Conservation (phyloP, 2,329 filamentous ascomycete species). For the Alternaria sp. region DNA sequence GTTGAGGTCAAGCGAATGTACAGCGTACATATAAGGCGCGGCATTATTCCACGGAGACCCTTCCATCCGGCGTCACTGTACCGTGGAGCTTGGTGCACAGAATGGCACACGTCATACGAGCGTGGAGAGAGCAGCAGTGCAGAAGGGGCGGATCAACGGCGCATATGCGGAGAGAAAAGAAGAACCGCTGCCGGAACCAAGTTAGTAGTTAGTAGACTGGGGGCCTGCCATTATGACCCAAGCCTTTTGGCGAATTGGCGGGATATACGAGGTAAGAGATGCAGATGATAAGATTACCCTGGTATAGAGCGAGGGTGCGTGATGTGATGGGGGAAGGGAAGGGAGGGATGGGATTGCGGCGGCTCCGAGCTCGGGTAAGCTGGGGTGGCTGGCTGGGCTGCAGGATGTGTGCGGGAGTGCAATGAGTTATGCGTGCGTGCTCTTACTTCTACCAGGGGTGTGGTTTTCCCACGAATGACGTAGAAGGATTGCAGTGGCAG, state of each 20-base stretch:
- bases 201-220: neutral
- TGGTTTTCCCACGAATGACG: slow-evolving; percentile 2
- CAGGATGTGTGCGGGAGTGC: neutral
- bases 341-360: neutral
- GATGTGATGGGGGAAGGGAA: neutral
- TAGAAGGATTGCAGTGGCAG: neutral
- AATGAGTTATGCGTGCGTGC: neutral
- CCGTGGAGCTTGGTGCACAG: neutral
- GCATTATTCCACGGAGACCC: neutral
- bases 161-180: neutral
- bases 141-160: neutral
- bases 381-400: slow-evolving; percentile 1
- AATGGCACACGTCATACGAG: neutral
- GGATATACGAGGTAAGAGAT: neutral
- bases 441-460: neutral
- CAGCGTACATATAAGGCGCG: neutral
- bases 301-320: slow-evolving; percentile 4
- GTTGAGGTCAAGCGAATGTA: neutral
- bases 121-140: neutral
- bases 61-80: neutral
- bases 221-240: neutral
- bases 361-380: slow-evolving; percentile 1
- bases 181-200: neutral
- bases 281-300: slow-evolving; percentile 11
- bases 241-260: slow-evolving; percentile 1